Evolutionary conservation across 2,329 filamentous ascomycete species (phyloP), one percentile per base, ranked within the genome.

Genomic region (Exophiala alcalophila): DNA sequence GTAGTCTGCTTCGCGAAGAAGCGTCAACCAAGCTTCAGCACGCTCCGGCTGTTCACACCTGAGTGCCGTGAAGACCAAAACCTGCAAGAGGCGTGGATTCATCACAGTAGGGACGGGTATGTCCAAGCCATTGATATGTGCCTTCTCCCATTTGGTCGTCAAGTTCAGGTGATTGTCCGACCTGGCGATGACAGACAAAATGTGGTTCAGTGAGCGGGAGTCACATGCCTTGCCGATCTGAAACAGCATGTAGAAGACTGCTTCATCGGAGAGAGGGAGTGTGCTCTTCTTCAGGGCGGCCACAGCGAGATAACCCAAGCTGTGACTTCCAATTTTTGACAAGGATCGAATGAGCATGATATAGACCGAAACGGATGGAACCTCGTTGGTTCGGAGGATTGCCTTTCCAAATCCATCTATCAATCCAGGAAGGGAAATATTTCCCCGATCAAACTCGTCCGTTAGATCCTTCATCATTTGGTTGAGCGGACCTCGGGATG

Each of bases 21-120:
- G 29, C 14, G 44, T 46, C n/a, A 43, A 19, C 44, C 50, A 56
- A n/a, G 44, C 50, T 40, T 55, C 54, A 9, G 54, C 54, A 26
- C 50, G 43, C 9, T 49, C 44, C n/a, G 46, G 40, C 32, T 56
- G 52, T 29, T 46, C 37, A 25, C 40, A 49, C 18, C 43, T 43
- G 7, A 56, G 30, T 6, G 52, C 43, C 12, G 45, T 27, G 26
- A 44, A 44, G 10, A 55, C 41, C 39, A 56, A 36, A n/a, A 27
- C 35, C 12, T 48, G 32, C 19, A 53, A 25, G 20, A 53, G 19
- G 3, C 18, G 21, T 23, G 52, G 43, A 33, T 52, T 46, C 8
- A 44, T 23, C 6, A 43, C 39, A 2, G 31, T 18, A 12, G 54
- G 54, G 19, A 53, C 43, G 5, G 50, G 40, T 4, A 56, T 40